Evolutionary conservation across 2,329 filamentous ascomycete species (phyloP).

Genomic region (Aschersonia sp.): DNA sequence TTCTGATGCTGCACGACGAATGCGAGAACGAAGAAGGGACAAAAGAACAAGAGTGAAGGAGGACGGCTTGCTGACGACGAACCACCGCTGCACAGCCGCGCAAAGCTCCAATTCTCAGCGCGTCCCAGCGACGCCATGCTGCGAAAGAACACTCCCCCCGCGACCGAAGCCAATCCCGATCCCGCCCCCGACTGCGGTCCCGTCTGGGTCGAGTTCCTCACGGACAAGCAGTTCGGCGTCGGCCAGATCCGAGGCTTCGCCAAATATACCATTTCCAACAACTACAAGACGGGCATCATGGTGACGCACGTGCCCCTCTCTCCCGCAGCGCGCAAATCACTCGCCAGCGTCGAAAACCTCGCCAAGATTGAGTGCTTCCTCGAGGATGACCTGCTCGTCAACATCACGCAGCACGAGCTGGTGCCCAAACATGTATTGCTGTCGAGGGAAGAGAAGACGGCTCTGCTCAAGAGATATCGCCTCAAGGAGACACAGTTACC

Average conservation of each 20-base stretch:
- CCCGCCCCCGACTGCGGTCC: conserved; percentile 65
- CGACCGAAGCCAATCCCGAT: conserved; percentile 53
- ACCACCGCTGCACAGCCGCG: background rate
- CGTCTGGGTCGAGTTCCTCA: conserved; percentile 87
- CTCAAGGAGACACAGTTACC: conserved; percentile 96
- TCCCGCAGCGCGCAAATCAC: conserved; percentile 73
- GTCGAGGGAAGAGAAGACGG: conserved; percentile 76
- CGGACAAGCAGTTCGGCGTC: conserved; percentile 68
- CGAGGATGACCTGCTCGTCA: conserved; percentile 90
- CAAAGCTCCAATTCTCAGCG: conserved; percentile 70
- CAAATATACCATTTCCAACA: conserved; percentile 62
- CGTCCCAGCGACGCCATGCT: conserved; percentile 75
- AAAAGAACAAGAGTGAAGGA: too few species aligned
- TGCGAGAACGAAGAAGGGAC: too few species aligned
- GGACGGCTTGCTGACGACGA: too few species aligned
- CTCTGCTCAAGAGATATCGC: conserved; percentile 76
- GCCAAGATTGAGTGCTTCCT: conserved; percentile 88
- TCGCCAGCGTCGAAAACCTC: conserved; percentile 59
- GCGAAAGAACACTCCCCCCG: conserved; percentile 62
- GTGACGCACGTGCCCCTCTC: conserved; percentile 73
- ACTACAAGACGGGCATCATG: conserved; percentile 83
- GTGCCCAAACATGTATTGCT: conserved; percentile 88
- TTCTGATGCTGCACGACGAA: too few species aligned
- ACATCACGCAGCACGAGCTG: conserved; percentile 95
- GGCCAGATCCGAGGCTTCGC: conserved; percentile 87